A percentile compares a stretch with the other conserved stretches of the same genome.
Conservation (phyloP, 108 stramenopile species). For the Pseudonitzschia multiseries region DNA sequence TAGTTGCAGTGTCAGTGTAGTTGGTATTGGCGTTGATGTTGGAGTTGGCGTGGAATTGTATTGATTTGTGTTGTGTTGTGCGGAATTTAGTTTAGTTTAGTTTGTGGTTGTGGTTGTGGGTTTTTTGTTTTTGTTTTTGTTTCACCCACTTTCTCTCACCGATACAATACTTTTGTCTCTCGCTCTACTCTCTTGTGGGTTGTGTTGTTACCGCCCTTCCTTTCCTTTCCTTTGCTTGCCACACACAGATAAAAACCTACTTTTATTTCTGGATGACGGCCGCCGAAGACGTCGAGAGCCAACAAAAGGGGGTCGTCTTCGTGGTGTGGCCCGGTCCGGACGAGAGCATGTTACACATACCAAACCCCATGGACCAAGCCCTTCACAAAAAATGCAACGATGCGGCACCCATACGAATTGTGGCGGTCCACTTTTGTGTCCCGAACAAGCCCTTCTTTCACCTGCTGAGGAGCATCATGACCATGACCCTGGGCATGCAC, state of each 20-base stretch:
- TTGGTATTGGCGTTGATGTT: too few relatives aligned
- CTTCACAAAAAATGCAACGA: constrained; percentile 3
- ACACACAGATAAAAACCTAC: neutral
- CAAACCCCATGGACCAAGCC: neutral
- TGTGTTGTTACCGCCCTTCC: too few relatives aligned
- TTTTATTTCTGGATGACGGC: neutral
- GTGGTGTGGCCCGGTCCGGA: neutral
- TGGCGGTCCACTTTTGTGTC: constrained; percentile 6
- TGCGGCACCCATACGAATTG: constrained; percentile 3
- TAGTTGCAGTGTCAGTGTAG: too few relatives aligned
- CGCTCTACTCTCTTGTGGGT: too few relatives aligned
- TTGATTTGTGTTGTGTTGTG: too few relatives aligned
- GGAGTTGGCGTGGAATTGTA: too few relatives aligned
- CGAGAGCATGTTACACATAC: neutral
- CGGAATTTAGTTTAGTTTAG: too few relatives aligned
- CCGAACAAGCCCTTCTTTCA: constrained; percentile 16
- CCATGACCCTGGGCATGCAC: neutral
- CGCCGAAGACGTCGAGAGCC: constrained; percentile 7
- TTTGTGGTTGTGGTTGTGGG: too few relatives aligned
- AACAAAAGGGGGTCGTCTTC: constrained; percentile 5
- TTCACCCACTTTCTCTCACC: too few relatives aligned
- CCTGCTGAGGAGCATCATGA: constrained; percentile 3
- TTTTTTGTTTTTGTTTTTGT: too few relatives aligned
- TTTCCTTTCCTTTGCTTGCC: too few relatives aligned
- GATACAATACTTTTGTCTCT: too few relatives aligned